phyloP scores from a whole-genome alignment of 2,329 filamentous ascomycete species.

The Colletotrichum costaricense region DNA sequence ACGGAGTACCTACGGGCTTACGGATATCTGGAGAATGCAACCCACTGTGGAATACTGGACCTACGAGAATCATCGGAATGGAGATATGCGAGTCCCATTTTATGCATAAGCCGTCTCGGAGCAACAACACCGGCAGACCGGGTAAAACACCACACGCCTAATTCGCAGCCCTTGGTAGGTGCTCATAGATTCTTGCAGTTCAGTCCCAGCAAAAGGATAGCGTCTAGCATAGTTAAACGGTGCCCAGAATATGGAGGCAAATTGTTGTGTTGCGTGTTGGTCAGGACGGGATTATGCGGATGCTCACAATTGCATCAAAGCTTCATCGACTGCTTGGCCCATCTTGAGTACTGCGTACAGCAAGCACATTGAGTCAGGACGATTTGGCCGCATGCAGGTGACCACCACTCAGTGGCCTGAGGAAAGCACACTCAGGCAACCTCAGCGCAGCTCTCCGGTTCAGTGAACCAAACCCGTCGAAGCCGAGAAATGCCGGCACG shows the following conservation, averaged over 20 bases:
- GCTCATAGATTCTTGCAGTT: background rate
- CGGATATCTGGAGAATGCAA: background rate
- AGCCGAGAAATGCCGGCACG: constrained; percentile 34
- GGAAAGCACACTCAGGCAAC: background rate
- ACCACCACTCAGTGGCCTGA: constrained; percentile 8
- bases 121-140: background rate
- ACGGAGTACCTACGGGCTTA: background rate
- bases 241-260: too few relatives aligned
- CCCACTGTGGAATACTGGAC: background rate
- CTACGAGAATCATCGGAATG: background rate
- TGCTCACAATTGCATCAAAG: background rate
- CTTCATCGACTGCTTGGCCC: background rate
- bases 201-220: background rate
- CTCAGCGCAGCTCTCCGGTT: background rate
- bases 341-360: background rate
- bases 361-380: background rate
- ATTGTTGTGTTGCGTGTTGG: background rate
- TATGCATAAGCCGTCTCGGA: background rate
- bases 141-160: background rate
- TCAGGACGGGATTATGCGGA: constrained; percentile 8
- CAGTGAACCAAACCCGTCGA: background rate
- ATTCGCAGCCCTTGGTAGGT: background rate
- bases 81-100: background rate
- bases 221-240: background rate
- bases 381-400: constrained; percentile 3